Evolutionary conservation across 768 basidiomycete genomes (phyloP).

Genomic region (Mrakia blollopis): DNA sequence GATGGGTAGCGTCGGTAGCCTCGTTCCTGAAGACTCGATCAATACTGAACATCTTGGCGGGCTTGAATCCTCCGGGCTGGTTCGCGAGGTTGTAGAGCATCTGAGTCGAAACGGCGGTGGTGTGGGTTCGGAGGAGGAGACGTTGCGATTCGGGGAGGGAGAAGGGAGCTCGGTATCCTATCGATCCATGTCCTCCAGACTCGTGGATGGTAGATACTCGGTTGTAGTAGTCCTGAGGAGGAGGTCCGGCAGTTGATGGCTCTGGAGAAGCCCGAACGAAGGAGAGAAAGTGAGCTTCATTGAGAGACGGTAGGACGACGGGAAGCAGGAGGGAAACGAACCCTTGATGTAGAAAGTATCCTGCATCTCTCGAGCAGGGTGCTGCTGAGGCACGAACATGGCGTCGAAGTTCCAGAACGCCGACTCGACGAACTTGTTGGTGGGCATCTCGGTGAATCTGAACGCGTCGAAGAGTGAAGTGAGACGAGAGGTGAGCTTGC

Average conservation of each 20-base stretch:
- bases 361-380: conserved; percentile 94
- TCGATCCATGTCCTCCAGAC: conserved; percentile 80
- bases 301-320: background rate
- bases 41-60: conserved; percentile 82
- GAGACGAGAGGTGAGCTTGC: background rate
- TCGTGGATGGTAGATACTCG: conserved; percentile 74
- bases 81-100: conserved; percentile 95
- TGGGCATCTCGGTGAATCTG: conserved; percentile 98
- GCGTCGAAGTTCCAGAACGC: conserved; percentile 99
- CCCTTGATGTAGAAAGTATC: conserved; percentile 98
- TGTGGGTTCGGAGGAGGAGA: conserved; percentile 91
- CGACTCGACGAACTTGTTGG: conserved; percentile 89
- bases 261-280: conserved; percentile 49
- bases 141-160: conserved; percentile 84
- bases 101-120: conserved; percentile 85
- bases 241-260: conserved; percentile 67
- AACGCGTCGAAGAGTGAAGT: background rate
- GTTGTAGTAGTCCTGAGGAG: conserved; percentile 76
- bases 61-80: conserved; percentile 49
- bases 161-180: conserved; percentile 97
- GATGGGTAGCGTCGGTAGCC: conserved; percentile 94
- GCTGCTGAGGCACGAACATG: conserved; percentile 96
- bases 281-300: conserved; percentile 2
- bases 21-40: conserved; percentile 99
- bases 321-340: conserved; percentile 39